Conservation (phyloP, 257 asterid species). For the Solanum dulcamara region DNA sequence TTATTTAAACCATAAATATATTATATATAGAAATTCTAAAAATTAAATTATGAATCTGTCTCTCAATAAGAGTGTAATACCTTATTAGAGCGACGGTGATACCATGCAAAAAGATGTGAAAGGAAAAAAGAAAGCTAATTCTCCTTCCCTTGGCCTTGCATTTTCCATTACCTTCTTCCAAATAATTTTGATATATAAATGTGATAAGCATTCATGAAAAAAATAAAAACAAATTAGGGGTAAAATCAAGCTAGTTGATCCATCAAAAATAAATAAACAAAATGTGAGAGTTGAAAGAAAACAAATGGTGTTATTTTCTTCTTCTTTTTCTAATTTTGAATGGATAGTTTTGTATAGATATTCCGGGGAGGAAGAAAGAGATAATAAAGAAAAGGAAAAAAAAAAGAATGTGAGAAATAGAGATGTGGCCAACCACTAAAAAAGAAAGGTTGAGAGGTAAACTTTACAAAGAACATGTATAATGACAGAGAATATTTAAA, state of each 20-base stretch:
- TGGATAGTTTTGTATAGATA: not conserved
- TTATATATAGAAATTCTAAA: not conserved
- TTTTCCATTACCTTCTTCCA: conserved; percentile 19
- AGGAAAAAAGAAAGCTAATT: conserved; percentile 27
- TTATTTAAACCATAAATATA: not conserved
- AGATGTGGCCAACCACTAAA: conserved; percentile 29
- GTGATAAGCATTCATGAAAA: conserved; percentile 27
- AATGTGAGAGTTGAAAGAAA: not conserved
- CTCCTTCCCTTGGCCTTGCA: conserved; percentile 25
- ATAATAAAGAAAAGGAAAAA: not conserved
- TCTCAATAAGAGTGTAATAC: not conserved
- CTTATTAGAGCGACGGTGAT: conserved; percentile 11
- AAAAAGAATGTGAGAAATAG: conserved; percentile 4
- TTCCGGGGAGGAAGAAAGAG: not conserved
- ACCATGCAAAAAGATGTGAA: conserved; percentile 12
- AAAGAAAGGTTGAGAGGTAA: conserved; percentile 4
- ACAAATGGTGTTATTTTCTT: not conserved
- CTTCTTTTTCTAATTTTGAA: not conserved
- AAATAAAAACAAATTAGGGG: not conserved
- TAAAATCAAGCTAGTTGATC: not conserved
- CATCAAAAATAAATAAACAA: not conserved
- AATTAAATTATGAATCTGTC: not conserved
- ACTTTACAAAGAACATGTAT: not conserved
- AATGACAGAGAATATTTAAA: not conserved
- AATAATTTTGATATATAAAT: conserved; percentile 9